These are phyloP conservation scores for Tirmania nivea DNA, from an alignment of 495 filamentous ascomycete genomes.

Conservation along the genomic window DNA sequence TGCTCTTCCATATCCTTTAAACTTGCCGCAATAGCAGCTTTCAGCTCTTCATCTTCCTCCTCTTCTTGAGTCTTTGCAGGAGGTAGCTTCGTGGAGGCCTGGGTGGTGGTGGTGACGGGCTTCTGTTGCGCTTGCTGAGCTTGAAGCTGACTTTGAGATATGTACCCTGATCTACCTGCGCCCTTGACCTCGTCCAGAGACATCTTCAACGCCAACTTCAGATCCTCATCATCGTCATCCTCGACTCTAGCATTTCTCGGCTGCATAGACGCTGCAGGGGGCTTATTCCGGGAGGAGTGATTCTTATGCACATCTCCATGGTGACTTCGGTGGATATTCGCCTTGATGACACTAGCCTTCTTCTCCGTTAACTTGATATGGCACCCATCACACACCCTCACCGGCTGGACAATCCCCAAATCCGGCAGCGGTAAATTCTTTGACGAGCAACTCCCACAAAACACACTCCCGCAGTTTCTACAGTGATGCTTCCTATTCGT, in stretches of 20 bases:
- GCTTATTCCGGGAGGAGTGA: slow-evolving; percentile 2
- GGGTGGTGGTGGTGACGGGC: slow-evolving; percentile 17
- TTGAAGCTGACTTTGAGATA: slow-evolving; percentile 34
- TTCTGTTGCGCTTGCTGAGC: slow-evolving; percentile 17
- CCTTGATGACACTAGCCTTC: slow-evolving; percentile 21
- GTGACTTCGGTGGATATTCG: slow-evolving; percentile 2
- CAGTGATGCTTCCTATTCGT: slow-evolving; percentile 97
- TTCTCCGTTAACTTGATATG: slow-evolving; percentile 74
- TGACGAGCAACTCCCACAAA: slow-evolving; percentile 77
- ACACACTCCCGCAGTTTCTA: slow-evolving; percentile 91
- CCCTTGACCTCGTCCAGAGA: slow-evolving; percentile 79
- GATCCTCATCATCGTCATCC: slow-evolving; percentile 41
- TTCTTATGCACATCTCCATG: slow-evolving; percentile 1
- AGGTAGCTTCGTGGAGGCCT: slow-evolving; percentile 15
- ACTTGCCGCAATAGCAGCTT: slow-evolving; percentile 92
- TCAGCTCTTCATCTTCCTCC: slow-evolving; percentile 80
- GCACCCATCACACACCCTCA: slow-evolving; percentile 93
- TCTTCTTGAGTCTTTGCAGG: slow-evolving; percentile 26
- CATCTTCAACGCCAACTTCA: slow-evolving; percentile 85
- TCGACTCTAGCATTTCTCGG: slow-evolving; percentile 57
- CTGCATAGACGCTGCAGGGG: slow-evolving; percentile 40
- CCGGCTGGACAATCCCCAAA: slow-evolving; percentile 73
- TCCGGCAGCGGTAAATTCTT: slow-evolving; percentile 78
- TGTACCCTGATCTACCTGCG: slow-evolving; percentile 39
- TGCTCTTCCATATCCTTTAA: slow-evolving; percentile 95